Evolutionary conservation across 169 alveolate species (phyloP), one percentile per base, ranked within the genome.

Genomic region (Plasmodium falciparum): DNA sequence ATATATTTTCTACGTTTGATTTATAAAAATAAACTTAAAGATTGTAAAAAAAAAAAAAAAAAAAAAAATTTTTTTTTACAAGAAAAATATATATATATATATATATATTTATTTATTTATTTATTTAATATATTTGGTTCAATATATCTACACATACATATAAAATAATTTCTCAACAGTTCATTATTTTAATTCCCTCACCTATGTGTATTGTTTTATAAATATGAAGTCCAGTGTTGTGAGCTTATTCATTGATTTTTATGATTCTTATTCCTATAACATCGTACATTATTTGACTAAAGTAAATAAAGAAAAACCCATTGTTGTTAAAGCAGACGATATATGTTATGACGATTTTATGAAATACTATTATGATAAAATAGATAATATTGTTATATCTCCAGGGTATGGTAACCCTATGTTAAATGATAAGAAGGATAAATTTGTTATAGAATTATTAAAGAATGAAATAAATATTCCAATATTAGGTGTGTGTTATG

Each of bases 361-460:
- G 70, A 66, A 43, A 52, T 26, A 43, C 0, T 76, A 76, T 65
- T 65, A 76, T 67, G 52, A 65, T 17, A 50, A 50, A 20, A 61
- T 78, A 13, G 71, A 78, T 47, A 78, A 78, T 78, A 61, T 78
- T 15, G 58, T 78, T 29, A 59, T 78, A 52, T 78, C 78, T n/a
- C 72, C 89, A 50, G 78, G 67, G 20, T 78, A 78, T 78, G 89
- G 89, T 26, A 65, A 78, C 9, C 71, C 78, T n/a, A 47, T 59
- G 54, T 52, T 39, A 58, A 56, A 58, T 54, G 24, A 15, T 7
- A 24, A 70, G 9, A 49, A 76, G 17, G 74, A 62, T 9, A 39
- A 39, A 7, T 52, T 65, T 15, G 67, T 63, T 4, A 71, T 33
- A 65, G 70, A 70, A 13, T 9, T 78, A 11, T 24, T 78, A 45